A percentile compares a stretch with the other conserved stretches of the same genome.
phyloP scores from a whole-genome alignment of 441 rosid genomes.

The Eruca vesicaria region DNA sequence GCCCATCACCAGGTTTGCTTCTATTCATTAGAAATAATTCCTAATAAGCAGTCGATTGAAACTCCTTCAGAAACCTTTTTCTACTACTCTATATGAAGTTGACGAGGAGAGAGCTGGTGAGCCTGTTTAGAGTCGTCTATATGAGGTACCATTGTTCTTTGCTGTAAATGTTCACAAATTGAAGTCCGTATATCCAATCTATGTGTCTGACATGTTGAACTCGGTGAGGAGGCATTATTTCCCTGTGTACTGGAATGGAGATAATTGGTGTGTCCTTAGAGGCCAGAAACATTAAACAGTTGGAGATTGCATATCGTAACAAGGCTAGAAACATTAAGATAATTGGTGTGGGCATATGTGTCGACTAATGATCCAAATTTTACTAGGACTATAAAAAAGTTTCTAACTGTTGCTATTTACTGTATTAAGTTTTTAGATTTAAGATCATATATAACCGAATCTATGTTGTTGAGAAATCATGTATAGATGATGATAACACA shows the following conservation, averaged over 20 bases:
- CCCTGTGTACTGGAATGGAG: background rate
- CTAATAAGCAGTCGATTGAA: slow-evolving; percentile 32
- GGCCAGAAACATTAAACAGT: background rate
- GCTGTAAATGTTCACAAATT: background rate
- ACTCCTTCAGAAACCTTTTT: slow-evolving; percentile 35
- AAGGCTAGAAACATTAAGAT: background rate
- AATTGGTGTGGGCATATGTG: too few relatives aligned
- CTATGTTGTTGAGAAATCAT: background rate
- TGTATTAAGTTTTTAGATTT: too few relatives aligned
- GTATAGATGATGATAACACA: background rate
- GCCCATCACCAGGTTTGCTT: background rate
- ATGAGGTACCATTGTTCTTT: slow-evolving; percentile 52
- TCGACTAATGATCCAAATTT: background rate
- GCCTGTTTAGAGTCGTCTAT: slow-evolving; percentile 94
- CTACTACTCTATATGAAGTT: slow-evolving; percentile 44
- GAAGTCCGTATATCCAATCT: background rate
- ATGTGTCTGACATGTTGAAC: background rate
- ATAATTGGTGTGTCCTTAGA: background rate
- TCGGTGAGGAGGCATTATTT: background rate
- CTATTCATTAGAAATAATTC: slow-evolving; percentile 27
- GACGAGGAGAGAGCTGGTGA: slow-evolving; percentile 97
- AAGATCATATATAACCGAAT: too few relatives aligned
- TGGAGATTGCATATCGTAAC: background rate
- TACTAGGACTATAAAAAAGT: background rate
- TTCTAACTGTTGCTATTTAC: background rate